Base-by-base conservation (phyloP, 495 filamentous ascomycete genomes). In the Daldinia bambusicola region DNA sequence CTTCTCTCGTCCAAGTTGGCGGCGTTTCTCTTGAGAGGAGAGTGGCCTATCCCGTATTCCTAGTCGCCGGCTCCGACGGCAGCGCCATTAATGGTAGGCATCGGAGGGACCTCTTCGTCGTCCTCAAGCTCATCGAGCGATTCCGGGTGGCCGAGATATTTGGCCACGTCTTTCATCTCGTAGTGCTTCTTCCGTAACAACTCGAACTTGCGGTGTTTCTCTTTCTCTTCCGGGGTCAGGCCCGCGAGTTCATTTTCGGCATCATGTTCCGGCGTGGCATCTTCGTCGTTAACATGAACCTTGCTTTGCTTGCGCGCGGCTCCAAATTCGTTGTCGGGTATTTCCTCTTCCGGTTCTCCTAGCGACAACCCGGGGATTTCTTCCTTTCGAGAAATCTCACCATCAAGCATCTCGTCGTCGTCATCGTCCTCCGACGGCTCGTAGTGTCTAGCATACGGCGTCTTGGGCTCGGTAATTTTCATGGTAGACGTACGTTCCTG, bases 401-500 rank as follows among this genome's bases (percentile, higher is more conserved):
- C 94, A n/a, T 95, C 81, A 75, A 93, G 89, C 70, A 93, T 84
- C 76, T 96, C 90, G 40, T 89, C 91, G 58, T 90, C 92, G 16
- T 84, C 86, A 37, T 93, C 91, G 65, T 98, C 95, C 74, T 97
- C 92, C 36, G 87, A 75, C 14, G 94, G 93, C 75, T 99, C 93
- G 75, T 98, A 98, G 67, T 92, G 91, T 73, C 88, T 90, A 14
- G 93, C 95, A 71, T 93, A 99, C 0, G 95, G 95, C 16, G 95
- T 99, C 85, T 99, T 99, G 55, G 95, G 95, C 82, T 99, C 95
- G 71, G 92, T 90, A 75, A 99, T 98, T 85, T 98, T 98, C 96
- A 98, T 98, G 51, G 95, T 98, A 34, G 91, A 88, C 38, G 89
- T 93, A 77, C 92, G 94, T 80, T 98, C 92, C 79, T 98, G 95